These are phyloP conservation scores for Akanthomyces lecanii DNA, from an alignment of 2,329 filamentous ascomycete genomes.

Conservation along the genomic window DNA sequence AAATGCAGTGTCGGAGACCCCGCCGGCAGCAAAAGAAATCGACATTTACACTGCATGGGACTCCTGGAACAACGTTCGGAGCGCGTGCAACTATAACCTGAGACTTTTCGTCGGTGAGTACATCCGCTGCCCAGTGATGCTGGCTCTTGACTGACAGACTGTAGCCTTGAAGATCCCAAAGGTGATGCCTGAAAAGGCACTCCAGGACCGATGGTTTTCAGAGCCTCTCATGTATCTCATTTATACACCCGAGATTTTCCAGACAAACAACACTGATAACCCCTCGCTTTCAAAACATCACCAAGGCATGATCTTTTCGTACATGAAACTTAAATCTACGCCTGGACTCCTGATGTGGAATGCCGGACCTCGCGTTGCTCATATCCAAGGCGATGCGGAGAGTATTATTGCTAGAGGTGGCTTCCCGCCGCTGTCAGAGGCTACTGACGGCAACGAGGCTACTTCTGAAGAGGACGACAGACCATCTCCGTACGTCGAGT, in stretches of 20 bases:
- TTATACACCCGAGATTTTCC: conserved; percentile 50
- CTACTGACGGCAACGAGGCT: conserved; percentile 36
- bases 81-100: conserved; percentile 77
- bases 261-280: conserved; percentile 56
- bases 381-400: conserved; percentile 24
- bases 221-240: conserved; percentile 63
- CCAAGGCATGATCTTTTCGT: conserved; percentile 56
- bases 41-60: conserved; percentile 85
- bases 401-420: conserved; percentile 22
- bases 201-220: conserved; percentile 65
- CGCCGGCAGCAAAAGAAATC: conserved; percentile 26
- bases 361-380: conserved; percentile 46
- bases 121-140: background rate
- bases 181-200: conserved; percentile 53
- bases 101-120: conserved; percentile 79
- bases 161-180: conserved; percentile 55
- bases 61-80: conserved; percentile 84
- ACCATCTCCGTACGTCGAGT: conserved; percentile 59
- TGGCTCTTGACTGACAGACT: background rate
- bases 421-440: conserved; percentile 69
- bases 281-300: conserved; percentile 59
- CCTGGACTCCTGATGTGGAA: conserved; percentile 64
- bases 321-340: conserved; percentile 59
- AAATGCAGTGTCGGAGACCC: conserved; percentile 30
- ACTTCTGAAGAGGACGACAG: conserved; percentile 29